Conservation (phyloP, 148 eudicot genomes). For the Vaccinium vitisidaea region DNA sequence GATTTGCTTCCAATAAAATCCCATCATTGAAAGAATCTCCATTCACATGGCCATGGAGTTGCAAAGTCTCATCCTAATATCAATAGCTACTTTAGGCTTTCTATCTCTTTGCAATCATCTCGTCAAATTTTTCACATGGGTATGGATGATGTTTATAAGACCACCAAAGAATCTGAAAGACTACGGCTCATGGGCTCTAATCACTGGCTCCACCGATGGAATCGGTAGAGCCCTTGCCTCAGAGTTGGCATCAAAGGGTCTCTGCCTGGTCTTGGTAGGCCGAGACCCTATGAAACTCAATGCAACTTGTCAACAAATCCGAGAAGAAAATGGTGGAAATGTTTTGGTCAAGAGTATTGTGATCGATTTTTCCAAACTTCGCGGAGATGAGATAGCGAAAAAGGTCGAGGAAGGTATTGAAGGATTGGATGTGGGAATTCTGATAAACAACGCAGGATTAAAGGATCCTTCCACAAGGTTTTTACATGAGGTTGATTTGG, state of each 20-base stretch:
- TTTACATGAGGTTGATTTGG: slow-evolving; percentile 49
- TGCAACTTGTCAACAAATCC: slow-evolving; percentile 27
- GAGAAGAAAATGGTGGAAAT: not conserved
- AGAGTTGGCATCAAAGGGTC: slow-evolving; percentile 47
- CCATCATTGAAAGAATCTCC: not conserved
- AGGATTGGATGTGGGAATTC: slow-evolving; percentile 55
- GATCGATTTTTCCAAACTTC: slow-evolving; percentile 48
- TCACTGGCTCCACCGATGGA: slow-evolving; percentile 63
- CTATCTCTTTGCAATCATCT: slow-evolving; percentile 14
- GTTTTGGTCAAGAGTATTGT: slow-evolving; percentile 34
- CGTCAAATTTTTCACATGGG: slow-evolving; percentile 26
- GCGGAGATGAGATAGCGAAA: slow-evolving; percentile 33
- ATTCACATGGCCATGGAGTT: slow-evolving; percentile 10
- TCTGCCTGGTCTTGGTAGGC: slow-evolving; percentile 45
- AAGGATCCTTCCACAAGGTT: slow-evolving; percentile 46
- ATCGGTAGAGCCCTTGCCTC: slow-evolving; percentile 47
- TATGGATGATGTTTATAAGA: slow-evolving; percentile 35
- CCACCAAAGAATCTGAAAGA: slow-evolving; percentile 36
- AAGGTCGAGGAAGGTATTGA: slow-evolving; percentile 27
- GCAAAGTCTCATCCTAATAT: not conserved
- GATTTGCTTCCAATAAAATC: too few species aligned
- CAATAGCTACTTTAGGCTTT: slow-evolving; percentile 23
- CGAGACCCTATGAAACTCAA: slow-evolving; percentile 43
- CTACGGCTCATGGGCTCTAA: slow-evolving; percentile 58
- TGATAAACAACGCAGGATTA: slow-evolving; percentile 58